Conservation (phyloP, 2,329 filamentous ascomycete genomes). For the Clonostachys chloroleuca region DNA sequence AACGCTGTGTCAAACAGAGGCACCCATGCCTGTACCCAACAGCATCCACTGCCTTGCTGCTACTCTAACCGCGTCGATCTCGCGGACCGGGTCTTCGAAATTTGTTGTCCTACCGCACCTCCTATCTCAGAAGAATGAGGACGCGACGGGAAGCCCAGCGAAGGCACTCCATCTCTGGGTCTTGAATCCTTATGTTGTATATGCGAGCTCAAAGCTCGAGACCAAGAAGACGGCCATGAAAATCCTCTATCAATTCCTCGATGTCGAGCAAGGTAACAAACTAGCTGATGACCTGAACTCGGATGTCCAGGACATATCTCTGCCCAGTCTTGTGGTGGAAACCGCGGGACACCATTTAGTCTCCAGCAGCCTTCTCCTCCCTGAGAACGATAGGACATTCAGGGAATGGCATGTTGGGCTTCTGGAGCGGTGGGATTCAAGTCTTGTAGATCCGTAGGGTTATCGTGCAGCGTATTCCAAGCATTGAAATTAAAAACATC, state of each 20-base stretch:
- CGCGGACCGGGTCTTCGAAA: slow-evolving; percentile 54
- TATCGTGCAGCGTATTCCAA: too few relatives aligned
- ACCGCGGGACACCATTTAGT: slow-evolving; percentile 37
- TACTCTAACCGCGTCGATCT: slow-evolving; percentile 45
- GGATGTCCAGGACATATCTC: slow-evolving; percentile 53
- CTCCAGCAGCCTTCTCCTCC: slow-evolving; percentile 46
- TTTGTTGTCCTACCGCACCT: slow-evolving; percentile 39
- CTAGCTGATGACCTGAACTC: slow-evolving; percentile 46
- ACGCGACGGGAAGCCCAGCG: not conserved
- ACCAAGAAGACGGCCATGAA: slow-evolving; percentile 40
- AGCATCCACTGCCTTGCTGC: slow-evolving; percentile 47
- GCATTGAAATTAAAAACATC: too few relatives aligned
- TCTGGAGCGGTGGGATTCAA: slow-evolving; percentile 34
- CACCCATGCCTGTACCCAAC: slow-evolving; percentile 21
- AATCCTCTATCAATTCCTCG: slow-evolving; percentile 43
- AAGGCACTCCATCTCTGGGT: slow-evolving; percentile 47
- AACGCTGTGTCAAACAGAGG: slow-evolving; percentile 30
- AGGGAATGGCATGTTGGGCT: slow-evolving; percentile 66
- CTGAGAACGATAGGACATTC: slow-evolving; percentile 50
- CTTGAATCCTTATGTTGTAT: slow-evolving; percentile 49
- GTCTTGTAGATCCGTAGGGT: too few relatives aligned
- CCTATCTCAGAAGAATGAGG: slow-evolving; percentile 4
- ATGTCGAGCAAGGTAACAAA: slow-evolving; percentile 35
- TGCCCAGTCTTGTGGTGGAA: slow-evolving; percentile 46
- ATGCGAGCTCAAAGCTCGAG: slow-evolving; percentile 33